Conservation (phyloP, 2,329 filamentous ascomycete genomes). For the Catunica adiposa region DNA sequence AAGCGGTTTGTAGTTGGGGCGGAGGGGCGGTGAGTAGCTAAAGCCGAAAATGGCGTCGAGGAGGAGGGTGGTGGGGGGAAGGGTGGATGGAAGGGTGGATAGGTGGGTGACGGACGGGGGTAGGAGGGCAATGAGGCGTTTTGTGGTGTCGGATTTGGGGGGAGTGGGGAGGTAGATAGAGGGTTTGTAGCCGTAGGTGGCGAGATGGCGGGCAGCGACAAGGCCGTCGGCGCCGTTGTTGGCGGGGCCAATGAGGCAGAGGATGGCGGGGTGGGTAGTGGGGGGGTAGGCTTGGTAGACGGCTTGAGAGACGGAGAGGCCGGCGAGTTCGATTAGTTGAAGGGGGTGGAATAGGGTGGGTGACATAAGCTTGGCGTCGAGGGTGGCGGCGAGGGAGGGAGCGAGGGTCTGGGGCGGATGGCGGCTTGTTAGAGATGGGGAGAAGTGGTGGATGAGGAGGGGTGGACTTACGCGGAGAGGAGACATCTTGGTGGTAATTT, state of each 20-base stretch:
- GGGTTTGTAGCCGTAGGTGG: conserved; percentile 80
- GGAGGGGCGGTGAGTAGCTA: conserved; percentile 78
- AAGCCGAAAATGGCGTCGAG: conserved; percentile 94
- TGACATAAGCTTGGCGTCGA: conserved; percentile 91
- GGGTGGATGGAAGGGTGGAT: conserved; percentile 70
- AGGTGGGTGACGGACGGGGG: conserved; percentile 48
- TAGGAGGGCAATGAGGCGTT: conserved; percentile 75
- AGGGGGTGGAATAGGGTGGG: conserved; percentile 78
- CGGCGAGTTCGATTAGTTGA: conserved; percentile 93
- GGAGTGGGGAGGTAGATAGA: conserved; percentile 64
- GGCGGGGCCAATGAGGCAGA: conserved; percentile 81
- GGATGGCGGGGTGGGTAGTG: conserved; percentile 50
- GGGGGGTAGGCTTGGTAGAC: conserved; percentile 75
- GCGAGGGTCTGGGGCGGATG: conserved; percentile 61
- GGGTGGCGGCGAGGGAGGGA: conserved; percentile 69
- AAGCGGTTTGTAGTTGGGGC: conserved; percentile 77
- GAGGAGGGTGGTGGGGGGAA: conserved; percentile 75
- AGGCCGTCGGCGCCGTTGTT: conserved; percentile 81
- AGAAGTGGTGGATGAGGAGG: neutral
- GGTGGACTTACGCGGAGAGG: neutral
- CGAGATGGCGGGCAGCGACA: conserved; percentile 80
- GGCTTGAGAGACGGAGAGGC: conserved; percentile 80
- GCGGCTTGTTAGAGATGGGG: neutral
- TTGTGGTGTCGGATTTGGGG: conserved; percentile 22
- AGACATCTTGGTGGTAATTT: neutral